Percentiles rank a stretch among this genome's conserved stretches.
Conservation (phyloP, 768 basidiomycete genomes). For the Pleurotus salmoneostramineus region DNA sequence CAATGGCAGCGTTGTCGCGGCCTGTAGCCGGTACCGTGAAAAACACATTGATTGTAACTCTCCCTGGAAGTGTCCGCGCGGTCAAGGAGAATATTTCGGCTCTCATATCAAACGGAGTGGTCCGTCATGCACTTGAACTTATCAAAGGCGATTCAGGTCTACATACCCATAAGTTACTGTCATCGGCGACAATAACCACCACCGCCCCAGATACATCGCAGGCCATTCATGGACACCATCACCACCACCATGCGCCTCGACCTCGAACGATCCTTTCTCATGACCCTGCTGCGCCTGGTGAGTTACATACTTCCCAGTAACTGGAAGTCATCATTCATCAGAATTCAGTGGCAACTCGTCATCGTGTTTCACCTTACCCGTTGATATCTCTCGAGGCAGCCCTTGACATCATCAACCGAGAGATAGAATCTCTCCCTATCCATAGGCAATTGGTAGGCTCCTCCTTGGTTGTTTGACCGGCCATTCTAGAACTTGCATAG, state of each 20-base stretch:
- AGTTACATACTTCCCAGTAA: conserved; percentile 14
- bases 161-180: conserved; percentile 50
- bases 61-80: conserved; percentile 84
- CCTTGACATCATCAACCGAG: conserved; percentile 46
- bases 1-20: conserved; percentile 77
- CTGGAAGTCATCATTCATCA: neutral
- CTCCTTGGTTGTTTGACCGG: neutral
- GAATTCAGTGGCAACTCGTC: conserved; percentile 62
- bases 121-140: conserved; percentile 71
- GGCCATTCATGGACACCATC: conserved; percentile 27
- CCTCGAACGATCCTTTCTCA: conserved; percentile 61
- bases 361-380: conserved; percentile 75
- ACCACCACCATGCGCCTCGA: conserved; percentile 41
- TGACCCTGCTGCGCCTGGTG: conserved; percentile 68
- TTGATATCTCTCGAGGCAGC: conserved; percentile 66
- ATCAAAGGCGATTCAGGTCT: conserved; percentile 65
- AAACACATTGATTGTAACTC: conserved; percentile 67
- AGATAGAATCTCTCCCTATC: conserved; percentile 38
- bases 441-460: conserved; percentile 39
- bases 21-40: conserved; percentile 75
- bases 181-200: conserved; percentile 15
- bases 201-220: conserved; percentile 21
- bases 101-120: conserved; percentile 52
- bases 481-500: conserved; percentile 26
- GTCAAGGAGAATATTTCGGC: conserved; percentile 74